Percentiles rank a stretch among this genome's conserved stretches.
Evolutionary conservation across 768 basidiomycete species (phyloP).

Genomic region (Lepiota subincarnata): DNA sequence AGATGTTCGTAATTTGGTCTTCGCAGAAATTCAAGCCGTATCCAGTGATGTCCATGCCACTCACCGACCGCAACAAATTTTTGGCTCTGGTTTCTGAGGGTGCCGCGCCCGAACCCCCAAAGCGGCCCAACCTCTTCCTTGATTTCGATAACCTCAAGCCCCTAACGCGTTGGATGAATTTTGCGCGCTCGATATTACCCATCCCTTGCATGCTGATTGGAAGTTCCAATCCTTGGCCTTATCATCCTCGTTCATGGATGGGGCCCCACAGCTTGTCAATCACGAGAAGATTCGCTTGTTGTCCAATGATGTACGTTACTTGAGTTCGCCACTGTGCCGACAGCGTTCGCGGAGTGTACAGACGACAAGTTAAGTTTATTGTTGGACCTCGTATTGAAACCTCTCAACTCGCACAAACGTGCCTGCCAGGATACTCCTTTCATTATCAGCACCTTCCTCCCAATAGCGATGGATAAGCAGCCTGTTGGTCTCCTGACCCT

Average conservation of each 20-base stretch:
- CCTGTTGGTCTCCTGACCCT: conserved; percentile 82
- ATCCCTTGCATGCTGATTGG: conserved; percentile 83
- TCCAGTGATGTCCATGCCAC: conserved; percentile 3
- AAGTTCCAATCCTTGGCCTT: conserved; percentile 72
- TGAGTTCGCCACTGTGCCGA: conserved; percentile 71
- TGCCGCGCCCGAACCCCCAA: conserved; percentile 40
- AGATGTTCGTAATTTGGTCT: conserved; percentile 70
- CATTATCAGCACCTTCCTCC: conserved; percentile 7
- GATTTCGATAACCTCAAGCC: conserved; percentile 93
- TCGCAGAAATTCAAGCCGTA: conserved; percentile 46
- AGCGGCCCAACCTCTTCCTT: conserved; percentile 78
- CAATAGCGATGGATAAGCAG: conserved; percentile 51
- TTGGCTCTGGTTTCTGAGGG: conserved; percentile 41
- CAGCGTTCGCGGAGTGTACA: conserved; percentile 63
- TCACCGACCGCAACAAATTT: conserved; percentile 43
- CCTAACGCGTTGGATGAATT: conserved; percentile 66
- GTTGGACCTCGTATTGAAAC: conserved; percentile 83
- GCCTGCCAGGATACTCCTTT: conserved; percentile 17
- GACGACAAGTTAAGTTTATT: conserved; percentile 72
- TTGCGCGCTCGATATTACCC: conserved; percentile 58
- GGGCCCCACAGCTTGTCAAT: conserved; percentile 48
- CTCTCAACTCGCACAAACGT: conserved; percentile 42
- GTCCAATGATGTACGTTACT: conserved; percentile 79
- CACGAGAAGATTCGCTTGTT: conserved; percentile 64
- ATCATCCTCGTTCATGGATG: conserved; percentile 79